Conservation (phyloP, 2,329 filamentous ascomycete species). For the Nemania abortiva region DNA sequence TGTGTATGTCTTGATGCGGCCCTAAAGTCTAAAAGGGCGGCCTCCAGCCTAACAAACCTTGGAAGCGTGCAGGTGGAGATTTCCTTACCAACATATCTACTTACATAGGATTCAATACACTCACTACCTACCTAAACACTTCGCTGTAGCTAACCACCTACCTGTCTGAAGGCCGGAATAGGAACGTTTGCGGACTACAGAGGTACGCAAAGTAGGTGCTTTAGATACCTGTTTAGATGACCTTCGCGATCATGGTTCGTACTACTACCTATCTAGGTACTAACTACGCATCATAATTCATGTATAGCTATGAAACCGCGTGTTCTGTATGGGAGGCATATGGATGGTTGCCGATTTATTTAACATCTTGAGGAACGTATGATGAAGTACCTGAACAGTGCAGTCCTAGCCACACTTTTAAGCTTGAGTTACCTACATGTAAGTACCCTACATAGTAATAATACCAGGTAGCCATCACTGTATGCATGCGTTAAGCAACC, state of each 20-base stretch:
- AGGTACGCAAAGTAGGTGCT: not conserved
- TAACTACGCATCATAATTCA: not conserved
- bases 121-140: not conserved
- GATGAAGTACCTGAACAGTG: not conserved
- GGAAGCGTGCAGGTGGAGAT: conserved; percentile 10
- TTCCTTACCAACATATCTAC: conserved; percentile 8
- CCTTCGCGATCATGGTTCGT: not conserved
- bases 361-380: not conserved
- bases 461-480: not conserved
- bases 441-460: not conserved
- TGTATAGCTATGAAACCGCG: not conserved
- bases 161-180: not conserved
- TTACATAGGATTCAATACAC: not conserved
- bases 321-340: not conserved
- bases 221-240: not conserved
- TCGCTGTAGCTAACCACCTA: conserved; percentile 7
- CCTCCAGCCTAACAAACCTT: conserved; percentile 20
- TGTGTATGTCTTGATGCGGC: conserved; percentile 24
- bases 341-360: not conserved
- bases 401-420: not conserved
- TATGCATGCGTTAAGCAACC: not conserved
- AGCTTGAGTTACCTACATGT: not conserved
- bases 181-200: not conserved
- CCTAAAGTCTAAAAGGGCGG: conserved; percentile 32
- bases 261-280: not conserved